Percentiles rank a stretch among this genome's conserved stretches.
Conservation (phyloP, 805 yeast species). For the Lipomyces chichibuensis region DNA sequence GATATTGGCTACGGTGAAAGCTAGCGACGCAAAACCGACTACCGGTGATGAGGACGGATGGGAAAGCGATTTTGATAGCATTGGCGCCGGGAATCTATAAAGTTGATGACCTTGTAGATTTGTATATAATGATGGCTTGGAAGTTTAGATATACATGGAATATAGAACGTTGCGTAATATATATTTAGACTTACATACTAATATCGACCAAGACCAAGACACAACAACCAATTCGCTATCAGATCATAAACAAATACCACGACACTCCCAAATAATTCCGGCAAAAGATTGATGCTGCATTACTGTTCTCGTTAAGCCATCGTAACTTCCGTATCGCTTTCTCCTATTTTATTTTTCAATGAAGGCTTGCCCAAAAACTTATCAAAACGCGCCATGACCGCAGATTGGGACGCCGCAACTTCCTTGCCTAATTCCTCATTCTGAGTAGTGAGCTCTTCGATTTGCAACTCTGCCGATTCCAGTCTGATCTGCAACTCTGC, state of each 20-base stretch:
- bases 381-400: conserved; percentile 20
- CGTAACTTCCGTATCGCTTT: background rate
- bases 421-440: conserved; percentile 15
- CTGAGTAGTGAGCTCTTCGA: conserved; percentile 16
- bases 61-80: conserved; percentile 45
- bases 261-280: background rate
- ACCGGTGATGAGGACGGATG: conserved; percentile 42
- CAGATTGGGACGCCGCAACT: conserved; percentile 11
- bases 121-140: background rate
- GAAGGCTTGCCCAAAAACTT: conserved; percentile 24
- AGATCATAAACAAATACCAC: background rate
- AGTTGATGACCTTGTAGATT: background rate
- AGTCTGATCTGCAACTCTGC: conserved; percentile 14
- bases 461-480: conserved; percentile 21
- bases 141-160: background rate
- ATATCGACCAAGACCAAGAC: background rate
- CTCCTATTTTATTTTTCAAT: conserved; percentile 17
- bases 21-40: conserved; percentile 6
- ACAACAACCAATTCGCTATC: background rate
- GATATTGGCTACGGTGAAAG: conserved; percentile 29
- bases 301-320: background rate
- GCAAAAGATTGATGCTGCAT: background rate
- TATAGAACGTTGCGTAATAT: background rate
- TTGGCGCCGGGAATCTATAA: conserved; percentile 37
- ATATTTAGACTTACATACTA: background rate